phyloP scores from a whole-genome alignment of 2,329 filamentous ascomycete species.

The Fusarium sp. region DNA sequence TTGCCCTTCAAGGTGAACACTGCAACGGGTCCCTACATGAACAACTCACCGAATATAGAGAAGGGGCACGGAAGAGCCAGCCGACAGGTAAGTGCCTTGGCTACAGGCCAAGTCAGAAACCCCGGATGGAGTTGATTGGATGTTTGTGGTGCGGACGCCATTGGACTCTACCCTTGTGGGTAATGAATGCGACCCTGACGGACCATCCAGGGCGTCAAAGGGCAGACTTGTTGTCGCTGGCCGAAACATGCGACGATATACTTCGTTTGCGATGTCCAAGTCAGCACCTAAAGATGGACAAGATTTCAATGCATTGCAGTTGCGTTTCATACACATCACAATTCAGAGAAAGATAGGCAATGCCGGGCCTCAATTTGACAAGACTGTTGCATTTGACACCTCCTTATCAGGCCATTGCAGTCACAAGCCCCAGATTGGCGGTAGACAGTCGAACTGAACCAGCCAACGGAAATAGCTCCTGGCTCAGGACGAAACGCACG shows the following conservation, averaged over 20 bases:
- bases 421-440: constrained; percentile 28
- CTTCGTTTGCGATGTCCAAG: constrained; percentile 1
- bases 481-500: constrained; percentile 35
- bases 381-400: constrained; percentile 16
- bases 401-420: constrained; percentile 34
- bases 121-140: constrained; percentile 14
- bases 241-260: background rate
- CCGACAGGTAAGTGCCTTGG: constrained; percentile 9
- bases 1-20: constrained; percentile 26
- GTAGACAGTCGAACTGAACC: constrained; percentile 15
- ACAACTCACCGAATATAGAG: constrained; percentile 7
- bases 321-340: constrained; percentile 17
- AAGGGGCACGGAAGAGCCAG: constrained; percentile 7
- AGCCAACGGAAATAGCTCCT: constrained; percentile 36
- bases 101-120: constrained; percentile 18
- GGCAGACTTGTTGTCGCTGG: background rate
- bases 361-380: constrained; percentile 23
- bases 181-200: constrained; percentile 11
- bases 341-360: background rate
- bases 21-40: constrained; percentile 25
- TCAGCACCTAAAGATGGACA: background rate
- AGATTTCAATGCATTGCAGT: constrained; percentile 11
- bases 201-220: background rate
- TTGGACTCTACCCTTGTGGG: constrained; percentile 14
- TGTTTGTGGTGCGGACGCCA: background rate